These are phyloP conservation scores for Aethionema arabicum DNA, from an alignment of 345 rosid genomes.

Conservation along the genomic window DNA sequence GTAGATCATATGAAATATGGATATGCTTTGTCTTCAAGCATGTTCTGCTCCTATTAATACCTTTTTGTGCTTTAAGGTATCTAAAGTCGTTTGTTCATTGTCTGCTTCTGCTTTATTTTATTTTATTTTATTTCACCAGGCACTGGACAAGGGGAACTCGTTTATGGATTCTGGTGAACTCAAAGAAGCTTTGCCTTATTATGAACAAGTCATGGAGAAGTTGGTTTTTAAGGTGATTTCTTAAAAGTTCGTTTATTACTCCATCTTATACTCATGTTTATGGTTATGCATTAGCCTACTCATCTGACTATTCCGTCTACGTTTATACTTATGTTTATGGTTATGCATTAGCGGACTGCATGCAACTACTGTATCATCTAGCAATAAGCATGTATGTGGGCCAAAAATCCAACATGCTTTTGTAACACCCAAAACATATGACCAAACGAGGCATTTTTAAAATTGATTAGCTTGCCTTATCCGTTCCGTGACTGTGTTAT, in stretches of 20 bases:
- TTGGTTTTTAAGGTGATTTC: conserved; percentile 66
- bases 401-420: neutral
- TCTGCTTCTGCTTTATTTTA: conserved; percentile 16
- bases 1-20: conserved; percentile 3
- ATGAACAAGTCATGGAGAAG: conserved; percentile 64
- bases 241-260: conserved; percentile 10
- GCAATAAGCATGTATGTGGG: conserved; percentile 18
- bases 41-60: conserved; percentile 14
- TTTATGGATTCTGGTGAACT: conserved; percentile 82
- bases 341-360: conserved; percentile 24
- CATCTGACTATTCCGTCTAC: neutral
- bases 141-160: conserved; percentile 63
- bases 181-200: conserved; percentile 66
- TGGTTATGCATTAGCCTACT: neutral
- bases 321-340: no score
- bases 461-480: neutral
- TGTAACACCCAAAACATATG: conserved; percentile 1
- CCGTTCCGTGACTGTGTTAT: neutral
- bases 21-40: conserved; percentile 7
- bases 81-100: neutral
- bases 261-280: conserved; percentile 5
- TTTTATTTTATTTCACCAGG: conserved; percentile 42
- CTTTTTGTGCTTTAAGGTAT: neutral
- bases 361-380: conserved; percentile 12
- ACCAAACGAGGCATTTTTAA: neutral